phyloP scores from a whole-genome alignment of 2,329 filamentous ascomycete genomes.

The Exophiala sideris region DNA sequence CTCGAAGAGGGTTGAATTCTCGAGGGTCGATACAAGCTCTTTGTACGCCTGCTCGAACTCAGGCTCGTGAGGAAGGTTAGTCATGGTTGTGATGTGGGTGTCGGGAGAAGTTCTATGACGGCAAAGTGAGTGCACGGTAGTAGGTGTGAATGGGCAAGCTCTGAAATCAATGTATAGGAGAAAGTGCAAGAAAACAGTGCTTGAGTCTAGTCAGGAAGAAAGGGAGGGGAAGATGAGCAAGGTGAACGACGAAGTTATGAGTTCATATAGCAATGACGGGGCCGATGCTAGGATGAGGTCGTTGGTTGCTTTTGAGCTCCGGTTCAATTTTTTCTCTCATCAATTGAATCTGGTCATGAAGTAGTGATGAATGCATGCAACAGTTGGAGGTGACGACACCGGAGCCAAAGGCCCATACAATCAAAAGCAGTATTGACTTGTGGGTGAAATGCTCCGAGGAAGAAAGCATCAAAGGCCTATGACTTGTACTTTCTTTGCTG shows the following conservation, averaged over 20 bases:
- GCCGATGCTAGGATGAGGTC: not conserved
- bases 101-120: not conserved
- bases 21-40: slow-evolving; percentile 91
- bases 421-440: not conserved
- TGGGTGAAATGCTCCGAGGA: not conserved
- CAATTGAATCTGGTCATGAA: too few species aligned
- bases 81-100: slow-evolving; percentile 53
- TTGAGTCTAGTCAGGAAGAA: not conserved
- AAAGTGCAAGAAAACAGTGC: not conserved
- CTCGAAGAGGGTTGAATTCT: slow-evolving; percentile 88
- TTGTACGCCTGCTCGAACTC: slow-evolving; percentile 99
- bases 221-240: not conserved
- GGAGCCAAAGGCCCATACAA: too few species aligned
- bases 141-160: not conserved
- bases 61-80: slow-evolving; percentile 81
- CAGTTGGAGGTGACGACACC: not conserved
- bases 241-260: not conserved
- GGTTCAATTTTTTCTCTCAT: not conserved
- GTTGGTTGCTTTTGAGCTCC: not conserved
- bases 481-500: not conserved
- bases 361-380: too few species aligned
- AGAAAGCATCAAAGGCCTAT: not conserved
- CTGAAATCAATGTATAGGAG: not conserved
- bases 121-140: not conserved
- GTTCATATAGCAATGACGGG: not conserved